Percentiles rank a stretch among this genome's conserved stretches.
phyloP scores from a whole-genome alignment of 305 asterid genomes.

The Fraxinus platypoda region DNA sequence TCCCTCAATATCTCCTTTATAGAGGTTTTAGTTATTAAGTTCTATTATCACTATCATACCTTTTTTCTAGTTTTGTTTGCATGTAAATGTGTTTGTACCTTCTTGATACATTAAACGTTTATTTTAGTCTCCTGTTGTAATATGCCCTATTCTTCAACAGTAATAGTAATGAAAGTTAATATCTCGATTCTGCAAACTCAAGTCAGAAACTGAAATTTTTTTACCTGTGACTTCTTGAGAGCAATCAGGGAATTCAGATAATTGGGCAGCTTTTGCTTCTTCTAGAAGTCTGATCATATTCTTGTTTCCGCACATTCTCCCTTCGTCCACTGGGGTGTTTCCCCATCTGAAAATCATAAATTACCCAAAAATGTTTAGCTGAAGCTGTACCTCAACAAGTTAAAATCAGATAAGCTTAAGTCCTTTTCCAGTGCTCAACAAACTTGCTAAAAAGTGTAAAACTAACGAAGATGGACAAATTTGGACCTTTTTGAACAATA shows the following conservation, averaged over 20 bases:
- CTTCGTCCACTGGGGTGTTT: constrained; percentile 74
- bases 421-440: background rate
- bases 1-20: background rate
- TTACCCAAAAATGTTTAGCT: background rate
- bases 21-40: background rate
- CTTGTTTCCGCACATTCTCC: constrained; percentile 60
- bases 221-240: constrained; percentile 54
- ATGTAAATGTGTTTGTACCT: background rate
- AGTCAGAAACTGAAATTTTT: background rate
- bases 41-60: background rate
- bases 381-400: background rate
- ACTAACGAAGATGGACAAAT: background rate
- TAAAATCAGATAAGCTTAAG: background rate
- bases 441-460: background rate
- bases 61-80: background rate
- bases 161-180: background rate
- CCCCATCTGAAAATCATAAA: constrained; percentile 59
- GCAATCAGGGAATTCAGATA: constrained; percentile 38
- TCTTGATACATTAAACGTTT: background rate
- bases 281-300: constrained; percentile 58
- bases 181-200: background rate
- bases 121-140: background rate
- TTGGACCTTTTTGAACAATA: background rate
- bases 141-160: background rate
- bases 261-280: constrained; percentile 51